Evolutionary conservation across 2,329 filamentous ascomycete genomes (phyloP), one percentile per base, ranked within the genome.

Genomic region (Penicillium janthinellum): DNA sequence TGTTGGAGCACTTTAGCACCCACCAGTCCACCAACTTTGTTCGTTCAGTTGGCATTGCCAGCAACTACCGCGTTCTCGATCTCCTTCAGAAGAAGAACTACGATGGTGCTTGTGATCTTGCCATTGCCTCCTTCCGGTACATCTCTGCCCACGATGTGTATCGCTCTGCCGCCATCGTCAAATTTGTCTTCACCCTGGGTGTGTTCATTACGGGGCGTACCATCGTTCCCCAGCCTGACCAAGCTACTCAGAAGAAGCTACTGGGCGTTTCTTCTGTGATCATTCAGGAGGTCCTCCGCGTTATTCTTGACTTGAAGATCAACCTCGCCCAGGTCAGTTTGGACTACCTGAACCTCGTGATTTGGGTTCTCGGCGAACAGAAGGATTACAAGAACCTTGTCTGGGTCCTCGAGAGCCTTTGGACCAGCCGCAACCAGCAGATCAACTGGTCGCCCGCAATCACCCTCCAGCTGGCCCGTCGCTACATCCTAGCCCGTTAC

Each of bases 401-500:
- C 22, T 75, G 70, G 69, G 63, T 82, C 22, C 75, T 82, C 34
- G 73, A 72, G 44, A 61, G 71, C 0, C 73, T 82, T 17, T 82
- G 80, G 80, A 74, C 74, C 56, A 78, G 73, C 34, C 79, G 79
- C 59, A 76, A 80, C 51, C 71, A 73, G n/a, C 78, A 81, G 55
- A 68, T 67, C 45, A 71, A 70, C 48, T 81, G 78, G 78, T 69
- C 75, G 7, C 69, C 75, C 6, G 67, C 70, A 10, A 73, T 80
- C 39, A 77, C 83, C n/a, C 76, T 84, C 59, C 75, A 78, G 50
- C 77, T 84, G 12, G 82, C 82, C 28, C 80, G 78, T 59, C 76
- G 78, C 47, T 78, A 83, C 62, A 80, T 84, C 60, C 76, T 80
- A 58, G 79, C 79, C 5, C 80, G 81, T 54, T 83, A 82, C 70